A percentile compares a stretch with the other conserved stretches of the same genome.
phyloP scores from a whole-genome alignment of 495 filamentous ascomycete genomes.

The Podospora fimiseda region DNA sequence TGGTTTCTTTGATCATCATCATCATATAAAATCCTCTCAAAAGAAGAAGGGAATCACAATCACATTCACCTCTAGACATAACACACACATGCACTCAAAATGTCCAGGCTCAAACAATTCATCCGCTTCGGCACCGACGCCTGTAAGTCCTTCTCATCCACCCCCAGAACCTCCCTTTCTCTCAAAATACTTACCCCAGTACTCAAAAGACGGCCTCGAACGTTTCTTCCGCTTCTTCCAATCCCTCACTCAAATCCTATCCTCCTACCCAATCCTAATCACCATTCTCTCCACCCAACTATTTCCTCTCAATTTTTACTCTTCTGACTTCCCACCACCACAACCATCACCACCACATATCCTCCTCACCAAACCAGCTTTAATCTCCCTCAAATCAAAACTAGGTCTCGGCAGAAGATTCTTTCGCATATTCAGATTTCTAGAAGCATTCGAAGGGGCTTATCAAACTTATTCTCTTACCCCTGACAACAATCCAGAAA shows the following conservation, averaged over 20 bases:
- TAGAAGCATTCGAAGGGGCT: conserved; percentile 54
- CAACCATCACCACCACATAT: conserved; percentile 7
- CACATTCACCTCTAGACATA: no score
- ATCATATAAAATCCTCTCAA: no score
- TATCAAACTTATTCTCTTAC: no score
- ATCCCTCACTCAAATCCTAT: conserved; percentile 30
- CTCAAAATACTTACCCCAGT: not conserved
- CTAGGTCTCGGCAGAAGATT: conserved; percentile 45
- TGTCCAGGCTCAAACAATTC: conserved; percentile 32
- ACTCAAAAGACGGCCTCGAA: conserved; percentile 52
- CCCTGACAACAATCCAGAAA: no score
- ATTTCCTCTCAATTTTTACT: conserved; percentile 1
- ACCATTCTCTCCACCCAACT: not conserved
- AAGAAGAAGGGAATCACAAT: no score
- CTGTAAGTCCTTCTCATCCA: conserved; percentile 23
- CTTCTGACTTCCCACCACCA: conserved; percentile 4
- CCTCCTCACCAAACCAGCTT: conserved; percentile 5
- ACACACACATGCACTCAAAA: not conserved
- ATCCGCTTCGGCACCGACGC: conserved; percentile 39
- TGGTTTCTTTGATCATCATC: no score
- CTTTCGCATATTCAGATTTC: conserved; percentile 57
- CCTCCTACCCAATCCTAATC: conserved; percentile 5
- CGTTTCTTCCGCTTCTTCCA: conserved; percentile 58
- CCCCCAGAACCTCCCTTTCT: not conserved
- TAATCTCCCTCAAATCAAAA: conserved; percentile 24